Conservation (phyloP, 2,329 filamentous ascomycete species). For the Arthrinium phaeospermum region DNA sequence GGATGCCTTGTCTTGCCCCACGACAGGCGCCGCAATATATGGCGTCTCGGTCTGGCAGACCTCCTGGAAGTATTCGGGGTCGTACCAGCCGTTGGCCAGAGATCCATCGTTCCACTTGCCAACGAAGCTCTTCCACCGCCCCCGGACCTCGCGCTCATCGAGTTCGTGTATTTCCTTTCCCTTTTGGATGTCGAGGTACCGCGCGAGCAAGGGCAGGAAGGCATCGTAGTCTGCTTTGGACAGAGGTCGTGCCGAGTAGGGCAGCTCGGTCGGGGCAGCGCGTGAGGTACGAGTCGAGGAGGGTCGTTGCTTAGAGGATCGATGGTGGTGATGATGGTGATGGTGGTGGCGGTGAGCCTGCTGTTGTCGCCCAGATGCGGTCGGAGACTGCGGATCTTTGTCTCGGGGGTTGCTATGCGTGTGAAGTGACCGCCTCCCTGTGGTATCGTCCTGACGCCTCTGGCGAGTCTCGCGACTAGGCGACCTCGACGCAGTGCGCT, state of each 20-base stretch:
- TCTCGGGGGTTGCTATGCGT: background rate
- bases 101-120: constrained; percentile 91
- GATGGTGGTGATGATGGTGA: background rate
- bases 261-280: constrained; percentile 51
- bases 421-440: background rate
- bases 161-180: constrained; percentile 71
- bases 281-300: background rate
- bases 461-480: background rate
- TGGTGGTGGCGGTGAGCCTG: background rate
- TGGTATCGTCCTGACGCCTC: background rate
- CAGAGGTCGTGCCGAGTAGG: constrained; percentile 69
- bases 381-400: background rate
- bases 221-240: constrained; percentile 69
- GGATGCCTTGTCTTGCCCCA: background rate
- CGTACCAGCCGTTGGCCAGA: constrained; percentile 92
- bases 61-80: constrained; percentile 69
- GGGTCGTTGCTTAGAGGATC: background rate
- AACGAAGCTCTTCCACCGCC: constrained; percentile 93
- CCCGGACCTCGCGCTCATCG: constrained; percentile 75
- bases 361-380: background rate
- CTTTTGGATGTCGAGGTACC: constrained; percentile 91
- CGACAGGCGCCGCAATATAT: constrained; percentile 6
- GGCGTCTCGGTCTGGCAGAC: constrained; percentile 28
- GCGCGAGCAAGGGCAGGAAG: constrained; percentile 76
- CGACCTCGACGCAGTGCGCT: constrained; percentile 9